These are phyloP conservation scores for Hericium erinaceus DNA, from an alignment of 768 basidiomycete genomes.

Conservation along the genomic window DNA sequence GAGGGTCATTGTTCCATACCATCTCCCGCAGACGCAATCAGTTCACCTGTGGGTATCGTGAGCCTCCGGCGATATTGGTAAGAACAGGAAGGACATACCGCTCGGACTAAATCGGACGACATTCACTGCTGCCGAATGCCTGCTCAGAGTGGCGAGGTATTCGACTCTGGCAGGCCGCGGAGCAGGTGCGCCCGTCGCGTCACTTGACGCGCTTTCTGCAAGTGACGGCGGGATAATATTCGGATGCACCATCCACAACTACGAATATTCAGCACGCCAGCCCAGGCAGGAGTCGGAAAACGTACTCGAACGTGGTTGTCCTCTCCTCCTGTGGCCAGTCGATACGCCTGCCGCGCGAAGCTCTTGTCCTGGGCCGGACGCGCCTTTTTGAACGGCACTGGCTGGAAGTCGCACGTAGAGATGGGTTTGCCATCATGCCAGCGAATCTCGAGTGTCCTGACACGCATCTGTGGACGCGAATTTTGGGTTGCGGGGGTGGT, in stretches of 20 bases:
- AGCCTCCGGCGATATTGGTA: background rate
- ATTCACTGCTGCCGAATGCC: conserved; percentile 93
- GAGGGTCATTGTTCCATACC: conserved; percentile 40
- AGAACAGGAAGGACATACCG: conserved; percentile 38
- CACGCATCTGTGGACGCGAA: conserved; percentile 49
- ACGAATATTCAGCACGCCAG: background rate
- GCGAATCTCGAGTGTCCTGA: conserved; percentile 85
- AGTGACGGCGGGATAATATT: conserved; percentile 68
- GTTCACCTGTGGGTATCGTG: conserved; percentile 48
- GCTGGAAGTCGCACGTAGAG: conserved; percentile 95
- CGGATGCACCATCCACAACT: conserved; percentile 95
- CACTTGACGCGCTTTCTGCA: conserved; percentile 29
- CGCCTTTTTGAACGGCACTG: conserved; percentile 71
- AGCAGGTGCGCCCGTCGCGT: conserved; percentile 22
- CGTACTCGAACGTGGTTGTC: conserved; percentile 95
- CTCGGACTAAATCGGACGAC: conserved; percentile 94
- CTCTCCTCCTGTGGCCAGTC: conserved; percentile 90
- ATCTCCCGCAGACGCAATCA: conserved; percentile 95
- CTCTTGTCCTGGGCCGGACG: conserved; percentile 49
- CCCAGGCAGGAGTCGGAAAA: conserved; percentile 14
- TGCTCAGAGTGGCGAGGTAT: conserved; percentile 87
- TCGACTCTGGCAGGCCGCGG: conserved; percentile 80
- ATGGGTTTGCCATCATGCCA: conserved; percentile 97
- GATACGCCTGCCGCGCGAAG: conserved; percentile 69
- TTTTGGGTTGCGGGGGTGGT: background rate